Base-by-base conservation (phyloP, 2,329 filamentous ascomycete species). In the Penicillium sp. region DNA sequence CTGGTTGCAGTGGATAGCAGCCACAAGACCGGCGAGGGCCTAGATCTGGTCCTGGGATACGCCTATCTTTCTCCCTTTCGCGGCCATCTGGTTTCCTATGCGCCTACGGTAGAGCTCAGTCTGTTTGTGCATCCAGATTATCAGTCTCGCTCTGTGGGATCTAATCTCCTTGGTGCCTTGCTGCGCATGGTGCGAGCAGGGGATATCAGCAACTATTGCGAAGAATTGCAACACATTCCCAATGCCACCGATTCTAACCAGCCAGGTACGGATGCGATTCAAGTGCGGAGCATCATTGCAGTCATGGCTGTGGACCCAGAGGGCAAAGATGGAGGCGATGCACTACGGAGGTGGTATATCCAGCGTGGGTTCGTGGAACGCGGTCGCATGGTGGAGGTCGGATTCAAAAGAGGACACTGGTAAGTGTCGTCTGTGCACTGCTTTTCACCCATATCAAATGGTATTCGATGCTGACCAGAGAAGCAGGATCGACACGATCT, bases 231-330 rank as follows among this genome's bases (percentile, higher is more conserved):
- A n/a, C n/a, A n/a, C n/a, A n/a, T n/a, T n/a, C n/a, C n/a, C n/a
- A n/a, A n/a, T n/a, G n/a, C n/a, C n/a, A n/a, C n/a, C n/a, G n/a
- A n/a, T n/a, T n/a, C n/a, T n/a, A n/a, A n/a, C n/a, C n/a, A n/a
- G n/a, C n/a, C n/a, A n/a, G n/a, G n/a, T n/a, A n/a, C n/a, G n/a
- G n/a, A n/a, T n/a, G n/a, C n/a, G 2, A 34, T 28, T 3, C 36
- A 37, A 2, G 50, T 69, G 20, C 53, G 53, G 30, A 61, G 59
- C 33, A 34, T 70, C 20, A 48, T 71, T 25, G 65, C 64, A 4
- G 52, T 62, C 28, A 69, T 70, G 63, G 55, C 64, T 0, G 55
- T 70, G 14, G 63, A 70, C 50, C 56, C 62, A 13, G 51, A 58
- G 2, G 53, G 53, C 4, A 59, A 51, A 39, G 54, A 55, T 6